Evolutionary conservation across 2,329 filamentous ascomycete genomes (phyloP).

Genomic region (Botrytis sinoallii): DNA sequence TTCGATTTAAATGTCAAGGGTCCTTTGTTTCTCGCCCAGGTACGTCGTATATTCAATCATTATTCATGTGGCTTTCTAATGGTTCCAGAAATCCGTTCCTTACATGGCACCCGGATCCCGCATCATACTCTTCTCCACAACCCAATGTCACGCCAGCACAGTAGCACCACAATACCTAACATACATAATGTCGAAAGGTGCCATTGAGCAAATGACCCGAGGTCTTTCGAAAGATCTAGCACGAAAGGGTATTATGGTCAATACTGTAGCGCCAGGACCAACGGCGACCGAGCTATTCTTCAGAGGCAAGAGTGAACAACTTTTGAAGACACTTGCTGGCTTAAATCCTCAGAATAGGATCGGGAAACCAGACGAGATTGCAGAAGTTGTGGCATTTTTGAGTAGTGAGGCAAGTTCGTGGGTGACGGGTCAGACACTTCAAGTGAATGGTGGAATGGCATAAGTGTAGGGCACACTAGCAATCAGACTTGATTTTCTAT

Average conservation of each 20-base stretch:
- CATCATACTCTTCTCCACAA: slow-evolving; percentile 53
- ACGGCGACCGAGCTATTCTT: slow-evolving; percentile 52
- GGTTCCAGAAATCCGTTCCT: slow-evolving; percentile 46
- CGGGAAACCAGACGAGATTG: slow-evolving; percentile 48
- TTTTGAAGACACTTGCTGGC: slow-evolving; percentile 42
- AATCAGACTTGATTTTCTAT: neutral
- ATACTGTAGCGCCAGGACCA: slow-evolving; percentile 50
- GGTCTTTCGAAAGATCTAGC: slow-evolving; percentile 51
- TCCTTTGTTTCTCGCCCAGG: slow-evolving; percentile 51
- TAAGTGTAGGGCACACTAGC: slow-evolving; percentile 11
- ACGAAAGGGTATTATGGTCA: slow-evolving; percentile 47
- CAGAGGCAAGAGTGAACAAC: slow-evolving; percentile 41
- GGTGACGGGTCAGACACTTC: slow-evolving; percentile 33
- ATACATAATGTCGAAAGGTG: slow-evolving; percentile 51
- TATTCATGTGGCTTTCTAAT: neutral
- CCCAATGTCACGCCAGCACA: slow-evolving; percentile 38
- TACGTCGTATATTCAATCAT: slow-evolving; percentile 24
- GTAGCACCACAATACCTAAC: slow-evolving; percentile 45
- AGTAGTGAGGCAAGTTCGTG: slow-evolving; percentile 24
- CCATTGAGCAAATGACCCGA: slow-evolving; percentile 52
- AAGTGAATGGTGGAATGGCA: slow-evolving; percentile 35
- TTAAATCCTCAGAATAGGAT: slow-evolving; percentile 45
- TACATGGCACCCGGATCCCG: slow-evolving; percentile 49
- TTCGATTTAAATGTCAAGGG: slow-evolving; percentile 57
- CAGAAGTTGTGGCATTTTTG: slow-evolving; percentile 44